phyloP scores from a whole-genome alignment of 306 rosid species.

The Luffa aegyptiaca region DNA sequence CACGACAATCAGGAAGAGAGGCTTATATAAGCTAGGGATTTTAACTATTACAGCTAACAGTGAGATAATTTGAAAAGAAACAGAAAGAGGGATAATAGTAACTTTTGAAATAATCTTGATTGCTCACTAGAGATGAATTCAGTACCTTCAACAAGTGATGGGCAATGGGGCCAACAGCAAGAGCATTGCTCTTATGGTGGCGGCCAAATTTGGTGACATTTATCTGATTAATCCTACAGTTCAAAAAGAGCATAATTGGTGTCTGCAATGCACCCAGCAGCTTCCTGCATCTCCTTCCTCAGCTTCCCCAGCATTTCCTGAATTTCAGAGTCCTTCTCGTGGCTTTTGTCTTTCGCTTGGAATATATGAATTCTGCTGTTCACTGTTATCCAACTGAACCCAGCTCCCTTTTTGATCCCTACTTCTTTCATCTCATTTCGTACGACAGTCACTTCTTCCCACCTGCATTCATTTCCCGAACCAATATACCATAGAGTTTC shows the following conservation, averaged over 20 bases:
- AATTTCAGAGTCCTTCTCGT: conserved; percentile 55
- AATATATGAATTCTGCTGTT: conserved; percentile 57
- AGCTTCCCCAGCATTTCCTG: conserved; percentile 53
- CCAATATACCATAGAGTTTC: background rate
- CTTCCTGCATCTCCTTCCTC: conserved; percentile 46
- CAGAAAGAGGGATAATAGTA: too few relatives aligned
- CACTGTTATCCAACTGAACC: conserved; percentile 70
- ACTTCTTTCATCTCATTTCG: conserved; percentile 72
- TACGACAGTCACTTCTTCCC: conserved; percentile 82
- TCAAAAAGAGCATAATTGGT: conserved; percentile 58
- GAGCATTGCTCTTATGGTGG: background rate
- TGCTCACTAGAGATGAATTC: background rate
- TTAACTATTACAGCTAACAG: background rate
- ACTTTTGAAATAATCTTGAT: background rate
- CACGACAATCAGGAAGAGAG: background rate
- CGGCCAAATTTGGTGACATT: background rate
- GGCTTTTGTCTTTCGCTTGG: conserved; percentile 67
- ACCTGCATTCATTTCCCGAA: conserved; percentile 25
- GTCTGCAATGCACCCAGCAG: conserved; percentile 62
- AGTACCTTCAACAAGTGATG: background rate
- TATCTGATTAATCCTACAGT: conserved; percentile 12
- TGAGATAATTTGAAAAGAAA: background rate
- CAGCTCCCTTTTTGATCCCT: conserved; percentile 66
- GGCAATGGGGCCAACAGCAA: background rate
- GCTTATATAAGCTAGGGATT: background rate